These are phyloP conservation scores for Galerina sulciceps DNA, from an alignment of 768 basidiomycete genomes.

Conservation along the genomic window DNA sequence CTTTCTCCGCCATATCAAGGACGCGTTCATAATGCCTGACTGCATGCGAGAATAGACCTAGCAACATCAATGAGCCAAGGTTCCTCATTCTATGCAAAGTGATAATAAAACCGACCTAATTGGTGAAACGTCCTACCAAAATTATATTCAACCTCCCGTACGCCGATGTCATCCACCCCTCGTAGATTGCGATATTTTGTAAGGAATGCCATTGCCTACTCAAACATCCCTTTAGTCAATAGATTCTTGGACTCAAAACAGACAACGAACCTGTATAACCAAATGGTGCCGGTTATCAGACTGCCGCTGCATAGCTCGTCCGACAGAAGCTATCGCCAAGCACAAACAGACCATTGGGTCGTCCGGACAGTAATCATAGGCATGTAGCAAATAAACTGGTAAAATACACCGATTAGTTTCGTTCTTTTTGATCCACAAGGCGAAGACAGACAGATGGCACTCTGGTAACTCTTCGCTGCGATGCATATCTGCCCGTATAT, in stretches of 20 bases:
- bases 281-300: slow-evolving; percentile 93
- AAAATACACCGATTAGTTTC: neutral
- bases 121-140: slow-evolving; percentile 93
- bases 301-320: slow-evolving; percentile 91
- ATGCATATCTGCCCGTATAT: slow-evolving; percentile 86
- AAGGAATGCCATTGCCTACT: slow-evolving; percentile 81
- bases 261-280: slow-evolving; percentile 59
- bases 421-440: neutral
- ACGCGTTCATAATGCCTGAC: slow-evolving; percentile 84
- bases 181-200: slow-evolving; percentile 77
- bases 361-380: slow-evolving; percentile 81
- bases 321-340: slow-evolving; percentile 84
- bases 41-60: slow-evolving; percentile 83
- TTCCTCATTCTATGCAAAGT: neutral
- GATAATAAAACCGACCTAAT: slow-evolving; percentile 59
- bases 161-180: slow-evolving; percentile 39
- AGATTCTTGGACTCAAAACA: no score
- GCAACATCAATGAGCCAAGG: neutral
- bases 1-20: slow-evolving; percentile 61
- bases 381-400: slow-evolving; percentile 86
- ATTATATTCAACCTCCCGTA: slow-evolving; percentile 90
- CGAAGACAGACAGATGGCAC: slow-evolving; percentile 79
- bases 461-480: slow-evolving; percentile 87
- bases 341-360: slow-evolving; percentile 87
- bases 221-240: no score